Percentiles rank a stretch among this genome's conserved stretches.
phyloP scores from a whole-genome alignment of 2,329 filamentous ascomycete genomes.

The Raffaelea arxii region DNA sequence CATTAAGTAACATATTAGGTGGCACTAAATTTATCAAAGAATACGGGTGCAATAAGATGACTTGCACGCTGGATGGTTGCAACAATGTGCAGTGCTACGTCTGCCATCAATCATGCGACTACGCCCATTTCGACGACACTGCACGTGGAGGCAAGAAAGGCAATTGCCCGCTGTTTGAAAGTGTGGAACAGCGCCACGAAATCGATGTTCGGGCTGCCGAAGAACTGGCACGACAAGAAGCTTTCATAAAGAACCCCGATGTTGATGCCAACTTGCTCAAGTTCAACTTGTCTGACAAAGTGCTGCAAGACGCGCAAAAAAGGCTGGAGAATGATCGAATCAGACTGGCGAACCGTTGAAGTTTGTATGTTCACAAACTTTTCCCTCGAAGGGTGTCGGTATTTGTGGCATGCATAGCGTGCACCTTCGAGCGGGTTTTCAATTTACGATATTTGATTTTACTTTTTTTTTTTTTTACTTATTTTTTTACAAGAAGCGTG shows the following conservation, averaged over 20 bases:
- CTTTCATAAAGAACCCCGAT: constrained; percentile 49
- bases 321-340: constrained; percentile 13
- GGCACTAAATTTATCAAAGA: constrained; percentile 71
- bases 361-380: not conserved
- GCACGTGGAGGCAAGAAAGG: constrained; percentile 34
- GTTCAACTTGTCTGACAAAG: constrained; percentile 47
- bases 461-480: not conserved
- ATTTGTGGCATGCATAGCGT: too few relatives aligned
- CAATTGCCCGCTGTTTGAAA: constrained; percentile 62
- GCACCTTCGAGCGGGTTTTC: too few relatives aligned
- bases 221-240: constrained; percentile 41
- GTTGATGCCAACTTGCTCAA: constrained; percentile 47
- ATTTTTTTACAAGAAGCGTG: not conserved
- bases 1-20: constrained; percentile 26
- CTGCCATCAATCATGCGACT: constrained; percentile 58
- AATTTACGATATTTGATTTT: too few relatives aligned
- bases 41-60: constrained; percentile 76
- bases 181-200: constrained; percentile 48
- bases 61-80: constrained; percentile 48
- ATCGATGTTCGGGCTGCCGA: constrained; percentile 55
- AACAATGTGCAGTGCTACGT: constrained; percentile 54
- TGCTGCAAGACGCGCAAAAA: constrained; percentile 31
- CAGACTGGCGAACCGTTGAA: too few relatives aligned
- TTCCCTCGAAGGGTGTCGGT: too few relatives aligned
- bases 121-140: constrained; percentile 59